Evolutionary conservation across 2,329 filamentous ascomycete genomes (phyloP).

Genomic region (Elsinoe arachidis): DNA sequence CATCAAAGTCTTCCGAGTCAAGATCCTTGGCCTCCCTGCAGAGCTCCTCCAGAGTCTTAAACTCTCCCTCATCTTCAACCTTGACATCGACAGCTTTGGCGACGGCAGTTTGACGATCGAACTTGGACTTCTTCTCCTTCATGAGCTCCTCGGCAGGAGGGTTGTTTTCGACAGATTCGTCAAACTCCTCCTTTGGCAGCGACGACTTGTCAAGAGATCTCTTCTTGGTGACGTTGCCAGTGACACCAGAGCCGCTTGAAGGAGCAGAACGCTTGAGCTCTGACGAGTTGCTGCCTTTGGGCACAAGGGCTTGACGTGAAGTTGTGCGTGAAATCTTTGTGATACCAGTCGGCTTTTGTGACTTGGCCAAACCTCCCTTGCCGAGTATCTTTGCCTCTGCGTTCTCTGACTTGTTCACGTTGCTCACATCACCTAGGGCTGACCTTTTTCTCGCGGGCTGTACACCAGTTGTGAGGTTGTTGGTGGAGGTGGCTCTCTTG

Average conservation of each 20-base stretch:
- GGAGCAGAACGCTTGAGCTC: conserved; percentile 61
- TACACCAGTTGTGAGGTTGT: conserved; percentile 38
- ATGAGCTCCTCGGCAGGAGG: conserved; percentile 50
- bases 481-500: conserved; percentile 34
- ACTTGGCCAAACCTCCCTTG: conserved; percentile 45
- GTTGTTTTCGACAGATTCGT: conserved; percentile 52
- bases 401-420: conserved; percentile 71
- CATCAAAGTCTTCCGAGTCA: conserved; percentile 79
- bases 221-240: conserved; percentile 60
- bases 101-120: conserved; percentile 17
- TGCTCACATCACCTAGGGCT: conserved; percentile 89
- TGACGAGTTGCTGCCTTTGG: conserved; percentile 56
- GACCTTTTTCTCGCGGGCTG: conserved; percentile 60
- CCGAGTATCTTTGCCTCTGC: conserved; percentile 60
- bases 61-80: conserved; percentile 19
- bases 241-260: conserved; percentile 58
- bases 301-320: conserved; percentile 53
- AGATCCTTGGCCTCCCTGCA: conserved; percentile 51
- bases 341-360: conserved; percentile 68
- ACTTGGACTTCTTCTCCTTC: conserved; percentile 24
- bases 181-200: conserved; percentile 48
- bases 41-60: conserved; percentile 28
- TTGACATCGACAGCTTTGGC: conserved; percentile 26
- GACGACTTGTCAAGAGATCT: conserved; percentile 44
- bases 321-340: conserved; percentile 59